Percentiles rank a stretch among this genome's conserved stretches.
Conservation (phyloP, 305 asterid species). For the Fraxinus baroniana region DNA sequence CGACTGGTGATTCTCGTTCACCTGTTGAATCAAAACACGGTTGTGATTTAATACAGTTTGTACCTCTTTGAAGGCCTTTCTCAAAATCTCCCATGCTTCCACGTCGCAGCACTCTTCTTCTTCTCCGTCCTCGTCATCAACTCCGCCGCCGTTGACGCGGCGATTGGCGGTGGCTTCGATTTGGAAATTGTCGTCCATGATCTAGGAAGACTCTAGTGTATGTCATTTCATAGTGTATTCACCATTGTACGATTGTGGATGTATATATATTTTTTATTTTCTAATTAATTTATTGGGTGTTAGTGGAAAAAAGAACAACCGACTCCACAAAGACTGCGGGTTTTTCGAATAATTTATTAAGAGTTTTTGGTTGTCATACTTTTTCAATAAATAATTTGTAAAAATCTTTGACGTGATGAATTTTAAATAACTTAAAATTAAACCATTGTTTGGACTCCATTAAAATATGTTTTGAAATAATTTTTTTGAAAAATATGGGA, state of each 20-base stretch:
- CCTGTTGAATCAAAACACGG: slow-evolving; percentile 60
- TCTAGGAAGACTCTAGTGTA: slow-evolving; percentile 5
- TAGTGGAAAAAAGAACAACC: background rate
- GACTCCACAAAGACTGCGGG: slow-evolving; percentile 2
- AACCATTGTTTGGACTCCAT: no score
- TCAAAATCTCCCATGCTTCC: slow-evolving; percentile 56
- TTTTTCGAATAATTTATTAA: background rate
- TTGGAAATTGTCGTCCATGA: slow-evolving; percentile 43
- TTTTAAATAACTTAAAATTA: no score
- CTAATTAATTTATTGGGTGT: background rate
- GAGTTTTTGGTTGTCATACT: background rate
- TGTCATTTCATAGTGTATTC: background rate
- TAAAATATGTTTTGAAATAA: no score
- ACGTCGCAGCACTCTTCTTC: slow-evolving; percentile 37
- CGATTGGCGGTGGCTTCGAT: slow-evolving; percentile 23
- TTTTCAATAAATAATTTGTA: no score
- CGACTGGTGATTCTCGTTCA: slow-evolving; percentile 65
- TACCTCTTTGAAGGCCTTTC: slow-evolving; percentile 48
- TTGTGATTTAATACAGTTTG: slow-evolving; percentile 62
- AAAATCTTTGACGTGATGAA: no score
- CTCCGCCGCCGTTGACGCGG: slow-evolving; percentile 5
- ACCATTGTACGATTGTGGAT: background rate
- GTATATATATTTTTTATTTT: background rate
- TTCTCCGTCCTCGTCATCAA: slow-evolving; percentile 18
- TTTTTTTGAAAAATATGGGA: no score